Evolutionary conservation across 2,329 filamentous ascomycete genomes (phyloP), one percentile per base, ranked within the genome.

Genomic region (Aspergillus sp.): DNA sequence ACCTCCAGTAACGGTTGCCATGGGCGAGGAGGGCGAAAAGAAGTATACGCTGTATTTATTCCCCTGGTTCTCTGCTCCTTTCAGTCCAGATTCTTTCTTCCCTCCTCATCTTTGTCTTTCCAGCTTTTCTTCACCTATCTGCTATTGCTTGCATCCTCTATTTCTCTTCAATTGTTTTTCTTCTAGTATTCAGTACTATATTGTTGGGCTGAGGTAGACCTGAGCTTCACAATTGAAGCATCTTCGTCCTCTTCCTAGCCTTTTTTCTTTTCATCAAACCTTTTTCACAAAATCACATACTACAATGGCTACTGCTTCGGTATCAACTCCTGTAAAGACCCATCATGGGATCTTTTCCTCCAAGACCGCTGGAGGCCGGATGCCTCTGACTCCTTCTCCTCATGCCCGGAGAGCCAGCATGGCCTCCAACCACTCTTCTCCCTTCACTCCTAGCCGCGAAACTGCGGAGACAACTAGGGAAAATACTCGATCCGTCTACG

Each of bases 281-380:
- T 58, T 45, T 51, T 57, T 55, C 10, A 36, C 33, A 12, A 3
- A 10, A 28, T 13, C n/a, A 30, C 27, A 39, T 29, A n/a, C 45
- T 70, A 79, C 59, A 67, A 97, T 97, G 91, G 89, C 91, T 67
- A 86, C 85, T 68, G 73, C 80, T 68, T 75, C 81, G 65, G 82
- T 96, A 70, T 87, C 89, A 61, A 97, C 93, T 49, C 93, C 93
- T 48, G 78, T 93, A 66, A 97, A 96, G 79, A 93, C 88, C 78
- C 91, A 95, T 70, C 83, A 86, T 72, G 89, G 90, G 47, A 80
- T 96, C 61, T 96, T 97, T 76, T 90, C 86, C 56, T 82, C 88
- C 57, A 90, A 90, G 67, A 93, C 90, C 66, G 93, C 90, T 69
- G 90, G 91, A 72, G 90, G 90, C 66, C 88, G 93, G 50, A 90